Evolutionary conservation across 164 flowering plant genomes (phyloP).

Genomic region (Magnolia kwangsiensis): DNA sequence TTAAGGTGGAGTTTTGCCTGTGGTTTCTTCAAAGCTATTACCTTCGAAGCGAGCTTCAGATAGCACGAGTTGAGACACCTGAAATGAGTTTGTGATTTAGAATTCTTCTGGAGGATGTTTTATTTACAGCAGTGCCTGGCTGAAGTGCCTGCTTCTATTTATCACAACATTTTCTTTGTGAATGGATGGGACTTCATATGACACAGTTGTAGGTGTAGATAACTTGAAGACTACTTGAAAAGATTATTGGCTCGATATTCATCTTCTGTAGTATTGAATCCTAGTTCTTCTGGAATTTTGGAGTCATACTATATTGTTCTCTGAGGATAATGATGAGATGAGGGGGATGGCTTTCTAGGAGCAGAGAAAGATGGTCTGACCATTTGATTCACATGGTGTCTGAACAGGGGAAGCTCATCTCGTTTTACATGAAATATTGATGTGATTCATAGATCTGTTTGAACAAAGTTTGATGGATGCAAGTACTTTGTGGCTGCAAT

Average conservation of each 20-base stretch:
- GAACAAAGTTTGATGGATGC: neutral
- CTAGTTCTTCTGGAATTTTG: neutral
- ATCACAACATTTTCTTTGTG: neutral
- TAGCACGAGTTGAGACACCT: neutral
- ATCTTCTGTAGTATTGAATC: neutral
- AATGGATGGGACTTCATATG: conserved; percentile 5
- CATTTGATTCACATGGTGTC: neutral
- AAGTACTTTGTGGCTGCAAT: neutral
- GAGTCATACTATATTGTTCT: neutral
- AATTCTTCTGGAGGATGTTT: conserved; percentile 9
- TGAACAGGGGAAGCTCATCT: neutral
- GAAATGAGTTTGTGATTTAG: conserved; percentile 5
- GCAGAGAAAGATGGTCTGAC: neutral
- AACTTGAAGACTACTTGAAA: neutral
- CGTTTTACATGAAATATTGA: neutral
- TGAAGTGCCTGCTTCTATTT: neutral
- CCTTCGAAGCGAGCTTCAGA: neutral
- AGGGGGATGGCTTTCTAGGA: neutral
- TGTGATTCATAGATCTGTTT: neutral
- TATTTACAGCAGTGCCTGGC: neutral
- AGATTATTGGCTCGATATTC: neutral
- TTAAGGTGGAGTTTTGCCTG: conserved; percentile 34
- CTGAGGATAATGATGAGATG: neutral
- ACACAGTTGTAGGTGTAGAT: neutral
- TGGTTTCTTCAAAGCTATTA: neutral